Evolutionary conservation across 192 early-diverging fungal species (phyloP).

Genomic region (Coemansia sp.): DNA sequence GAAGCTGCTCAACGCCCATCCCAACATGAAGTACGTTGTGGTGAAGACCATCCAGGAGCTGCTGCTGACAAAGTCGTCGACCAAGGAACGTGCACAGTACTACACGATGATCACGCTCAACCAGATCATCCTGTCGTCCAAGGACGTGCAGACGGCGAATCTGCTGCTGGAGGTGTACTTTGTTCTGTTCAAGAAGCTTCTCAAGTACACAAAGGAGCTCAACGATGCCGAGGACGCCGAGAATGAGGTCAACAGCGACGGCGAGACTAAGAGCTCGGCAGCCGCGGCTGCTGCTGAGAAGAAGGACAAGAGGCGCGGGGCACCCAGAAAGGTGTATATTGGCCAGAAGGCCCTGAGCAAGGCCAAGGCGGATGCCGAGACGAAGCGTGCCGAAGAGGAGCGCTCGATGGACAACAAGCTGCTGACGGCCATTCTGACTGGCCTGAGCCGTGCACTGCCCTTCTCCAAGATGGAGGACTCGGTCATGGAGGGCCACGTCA

Average conservation of each 20-base stretch:
- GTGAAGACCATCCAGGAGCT: slow-evolving; percentile 85
- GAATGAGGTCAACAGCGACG: slow-evolving; percentile 53
- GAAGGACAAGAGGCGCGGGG: slow-evolving; percentile 10
- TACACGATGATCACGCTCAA: slow-evolving; percentile 89
- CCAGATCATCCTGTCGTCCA: slow-evolving; percentile 80
- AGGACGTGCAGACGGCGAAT: slow-evolving; percentile 72
- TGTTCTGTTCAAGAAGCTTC: slow-evolving; percentile 78
- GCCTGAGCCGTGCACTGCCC: slow-evolving; percentile 93
- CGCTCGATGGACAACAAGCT: slow-evolving; percentile 64
- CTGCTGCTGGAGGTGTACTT: slow-evolving; percentile 90
- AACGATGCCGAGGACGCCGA: slow-evolving; percentile 55
- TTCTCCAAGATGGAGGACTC: slow-evolving; percentile 79
- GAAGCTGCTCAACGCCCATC: slow-evolving; percentile 68
- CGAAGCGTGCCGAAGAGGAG: slow-evolving; percentile 47
- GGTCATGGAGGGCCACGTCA: slow-evolving; percentile 75
- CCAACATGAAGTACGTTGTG: slow-evolving; percentile 87
- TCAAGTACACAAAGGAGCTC: slow-evolving; percentile 54
- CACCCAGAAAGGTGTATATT: slow-evolving; percentile 32
- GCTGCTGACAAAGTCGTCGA: slow-evolving; percentile 65
- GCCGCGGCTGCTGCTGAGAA: slow-evolving; percentile 20
- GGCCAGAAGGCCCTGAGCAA: slow-evolving; percentile 45
- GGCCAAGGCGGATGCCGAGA: slow-evolving; percentile 50
- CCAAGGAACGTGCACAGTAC: slow-evolving; percentile 80
- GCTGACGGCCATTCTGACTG: slow-evolving; percentile 86
- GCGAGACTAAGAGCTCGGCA: slow-evolving; percentile 45